Conservation (phyloP, 2,329 filamentous ascomycete genomes). For the Purpureocillium takamizusanense region DNA sequence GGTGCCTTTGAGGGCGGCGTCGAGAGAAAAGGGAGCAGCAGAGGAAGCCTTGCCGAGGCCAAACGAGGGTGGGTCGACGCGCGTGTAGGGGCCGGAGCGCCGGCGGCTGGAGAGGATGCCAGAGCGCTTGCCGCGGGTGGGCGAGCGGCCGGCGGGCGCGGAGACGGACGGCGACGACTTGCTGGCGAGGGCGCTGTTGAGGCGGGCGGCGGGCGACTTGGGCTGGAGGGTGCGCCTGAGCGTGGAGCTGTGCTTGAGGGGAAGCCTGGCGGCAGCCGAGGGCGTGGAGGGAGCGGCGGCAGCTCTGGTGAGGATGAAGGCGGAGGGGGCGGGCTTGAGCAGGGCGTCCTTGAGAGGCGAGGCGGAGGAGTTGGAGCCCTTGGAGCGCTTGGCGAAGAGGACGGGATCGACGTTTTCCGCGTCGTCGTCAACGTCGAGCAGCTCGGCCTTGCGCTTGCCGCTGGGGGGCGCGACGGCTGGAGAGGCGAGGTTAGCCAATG, state of each 20-base stretch:
- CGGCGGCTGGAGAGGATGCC: constrained; percentile 62
- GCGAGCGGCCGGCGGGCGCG: constrained; percentile 73
- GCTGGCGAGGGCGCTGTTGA: constrained; percentile 34
- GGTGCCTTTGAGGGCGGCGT: constrained; percentile 72
- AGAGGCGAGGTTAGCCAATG: too few relatives aligned
- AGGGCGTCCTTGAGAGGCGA: constrained; percentile 33
- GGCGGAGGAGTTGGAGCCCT: constrained; percentile 32
- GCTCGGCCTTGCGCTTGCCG: constrained; percentile 50
- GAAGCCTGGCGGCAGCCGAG: constrained; percentile 20
- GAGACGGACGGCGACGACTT: constrained; percentile 47
- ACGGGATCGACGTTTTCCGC: constrained; percentile 54
- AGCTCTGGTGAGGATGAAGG: constrained; percentile 31
- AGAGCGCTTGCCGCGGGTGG: constrained; percentile 59
- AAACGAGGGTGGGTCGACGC: constrained; percentile 63
- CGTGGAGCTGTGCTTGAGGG: constrained; percentile 20
- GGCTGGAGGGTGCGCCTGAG: constrained; percentile 39
- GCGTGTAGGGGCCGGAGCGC: constrained; percentile 52
- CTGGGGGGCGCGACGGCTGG: constrained; percentile 31
- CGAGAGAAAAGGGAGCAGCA: constrained; percentile 70
- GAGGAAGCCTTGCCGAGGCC: constrained; percentile 39
- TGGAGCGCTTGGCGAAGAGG: constrained; percentile 49
- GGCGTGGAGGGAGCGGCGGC: constrained; percentile 21
- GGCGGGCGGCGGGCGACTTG: constrained; percentile 40
- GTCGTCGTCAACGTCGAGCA: constrained; percentile 44
- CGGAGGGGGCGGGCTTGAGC: constrained; percentile 40